Evolutionary conservation across 2,329 filamentous ascomycete genomes (phyloP).

Genomic region (Diaporthe velutina): DNA sequence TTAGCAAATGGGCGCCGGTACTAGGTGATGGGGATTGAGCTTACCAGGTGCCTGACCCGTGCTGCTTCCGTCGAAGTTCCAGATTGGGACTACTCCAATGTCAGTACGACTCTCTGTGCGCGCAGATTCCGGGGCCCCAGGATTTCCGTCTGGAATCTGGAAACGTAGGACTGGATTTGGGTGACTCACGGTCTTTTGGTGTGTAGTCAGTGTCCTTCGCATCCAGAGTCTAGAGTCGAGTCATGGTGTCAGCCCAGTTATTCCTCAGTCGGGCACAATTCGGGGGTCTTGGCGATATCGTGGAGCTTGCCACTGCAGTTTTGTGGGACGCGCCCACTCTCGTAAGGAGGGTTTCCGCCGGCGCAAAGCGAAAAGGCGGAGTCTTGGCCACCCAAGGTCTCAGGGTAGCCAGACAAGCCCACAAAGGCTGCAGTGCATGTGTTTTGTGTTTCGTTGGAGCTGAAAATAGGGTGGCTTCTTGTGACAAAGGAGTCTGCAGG

Average conservation of each 20-base stretch:
- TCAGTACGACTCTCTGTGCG: neutral
- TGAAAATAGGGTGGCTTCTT: neutral
- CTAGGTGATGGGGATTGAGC: neutral
- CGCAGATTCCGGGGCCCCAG: neutral
- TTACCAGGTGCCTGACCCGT: constrained; percentile 72
- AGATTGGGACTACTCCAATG: constrained; percentile 7
- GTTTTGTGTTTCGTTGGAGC: neutral
- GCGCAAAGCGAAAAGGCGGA: constrained; percentile 23
- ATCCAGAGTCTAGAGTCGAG: constrained; percentile 59
- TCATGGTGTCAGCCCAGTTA: constrained; percentile 19
- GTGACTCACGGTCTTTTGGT: constrained; percentile 55
- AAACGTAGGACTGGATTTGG: neutral
- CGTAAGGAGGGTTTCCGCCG: neutral
- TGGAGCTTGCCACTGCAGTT: constrained; percentile 26
- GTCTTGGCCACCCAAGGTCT: neutral
- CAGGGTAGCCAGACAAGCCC: constrained; percentile 1
- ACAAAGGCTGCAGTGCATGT: constrained; percentile 15
- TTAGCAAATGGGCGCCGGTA: neutral
- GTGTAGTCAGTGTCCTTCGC: constrained; percentile 59
- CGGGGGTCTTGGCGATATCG: constrained; percentile 25
- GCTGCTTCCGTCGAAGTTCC: constrained; percentile 75
- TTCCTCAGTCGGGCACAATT: constrained; percentile 11
- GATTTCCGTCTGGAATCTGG: neutral
- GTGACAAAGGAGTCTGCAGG: neutral
- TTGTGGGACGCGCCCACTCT: constrained; percentile 16